A percentile compares a stretch with the other conserved stretches of the same genome.
Evolutionary conservation across 352 stramenopile genomes (phyloP).

Genomic region (Globisporangium nagaii): DNA sequence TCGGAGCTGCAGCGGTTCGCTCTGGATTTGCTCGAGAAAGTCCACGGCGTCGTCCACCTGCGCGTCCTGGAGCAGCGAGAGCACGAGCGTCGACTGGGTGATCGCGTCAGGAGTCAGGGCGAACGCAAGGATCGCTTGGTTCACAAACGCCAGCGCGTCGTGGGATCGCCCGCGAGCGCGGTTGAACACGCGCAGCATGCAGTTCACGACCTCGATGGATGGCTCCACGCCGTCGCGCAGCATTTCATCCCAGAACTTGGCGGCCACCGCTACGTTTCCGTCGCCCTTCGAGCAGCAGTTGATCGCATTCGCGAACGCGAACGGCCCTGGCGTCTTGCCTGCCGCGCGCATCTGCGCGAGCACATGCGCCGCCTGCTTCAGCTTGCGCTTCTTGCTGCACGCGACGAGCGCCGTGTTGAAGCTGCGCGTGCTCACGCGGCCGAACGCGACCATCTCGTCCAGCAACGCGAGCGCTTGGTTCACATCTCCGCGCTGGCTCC

Average conservation of each 20-base stretch:
- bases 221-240: constrained; percentile 27
- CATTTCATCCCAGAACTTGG: constrained; percentile 46
- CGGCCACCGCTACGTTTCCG: constrained; percentile 23
- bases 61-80: constrained; percentile 37
- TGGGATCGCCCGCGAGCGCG: constrained; percentile 27
- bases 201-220: constrained; percentile 41
- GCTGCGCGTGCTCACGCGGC: constrained; percentile 35
- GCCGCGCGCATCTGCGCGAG: constrained; percentile 37
- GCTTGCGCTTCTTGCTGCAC: constrained; percentile 40
- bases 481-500: constrained; percentile 30
- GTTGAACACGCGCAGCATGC: constrained; percentile 58
- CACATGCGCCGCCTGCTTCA: constrained; percentile 31
- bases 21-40: constrained; percentile 17
- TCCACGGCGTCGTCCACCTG: constrained; percentile 16
- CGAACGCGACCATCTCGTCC: constrained; percentile 36
- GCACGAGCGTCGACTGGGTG: constrained; percentile 37
- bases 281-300: constrained; percentile 51
- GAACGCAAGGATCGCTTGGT: constrained; percentile 24
- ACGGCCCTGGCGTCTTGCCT: constrained; percentile 21
- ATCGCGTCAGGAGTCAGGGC: constrained; percentile 28
- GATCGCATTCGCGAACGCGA: constrained; percentile 56
- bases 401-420: constrained; percentile 71
- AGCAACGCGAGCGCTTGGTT: constrained; percentile 42
- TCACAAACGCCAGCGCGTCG: constrained; percentile 24
- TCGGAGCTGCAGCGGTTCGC: not conserved